Base-by-base conservation (phyloP, 2,329 filamentous ascomycete species). In the Sporothrix brunneoviolacea region DNA sequence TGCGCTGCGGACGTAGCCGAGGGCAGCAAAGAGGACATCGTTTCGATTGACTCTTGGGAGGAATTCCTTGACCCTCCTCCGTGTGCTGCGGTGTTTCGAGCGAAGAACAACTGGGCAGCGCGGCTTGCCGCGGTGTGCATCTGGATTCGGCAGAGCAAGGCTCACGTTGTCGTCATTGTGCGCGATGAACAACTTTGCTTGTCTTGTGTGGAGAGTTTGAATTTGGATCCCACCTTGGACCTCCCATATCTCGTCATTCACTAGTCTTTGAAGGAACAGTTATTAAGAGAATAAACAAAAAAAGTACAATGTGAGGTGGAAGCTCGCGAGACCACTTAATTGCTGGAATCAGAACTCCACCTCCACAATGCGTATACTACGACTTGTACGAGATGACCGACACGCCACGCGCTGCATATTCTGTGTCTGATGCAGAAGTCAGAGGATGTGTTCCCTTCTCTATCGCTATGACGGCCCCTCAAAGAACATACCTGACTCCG, bases 401-500 rank as follows among this genome's bases (percentile, higher is more conserved):
- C 39, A 56, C 47, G 40, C 50, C 43, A 3, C 47, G 41, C 3
- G 48, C 52, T 3, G 47, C 19, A 33, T 48, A 56, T n/a, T 54
- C 49, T 6, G 52, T 56, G 16, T 54, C 54, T 45, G n/a, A n/a
- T n/a, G n/a, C n/a, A n/a, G n/a, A n/a, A n/a, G n/a, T n/a, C n/a
- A n/a, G n/a, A n/a, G n/a, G n/a, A n/a, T n/a, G n/a, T n/a, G n/a
- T n/a, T n/a, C n/a, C n/a, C n/a, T n/a, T n/a, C n/a, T n/a, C n/a
- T n/a, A n/a, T n/a, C n/a, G n/a, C n/a, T n/a, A n/a, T n/a, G n/a
- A n/a, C n/a, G n/a, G n/a, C n/a, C n/a, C n/a, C n/a, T n/a, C n/a
- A n/a, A n/a, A n/a, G n/a, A n/a, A 33, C 38, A 9, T 48, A 63
- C 61, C 56, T 18, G 51, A 45, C 13, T 53, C 58, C 3, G 70